phyloP scores from a whole-genome alignment of 148 eudicot genomes.

The Cornus florida region DNA sequence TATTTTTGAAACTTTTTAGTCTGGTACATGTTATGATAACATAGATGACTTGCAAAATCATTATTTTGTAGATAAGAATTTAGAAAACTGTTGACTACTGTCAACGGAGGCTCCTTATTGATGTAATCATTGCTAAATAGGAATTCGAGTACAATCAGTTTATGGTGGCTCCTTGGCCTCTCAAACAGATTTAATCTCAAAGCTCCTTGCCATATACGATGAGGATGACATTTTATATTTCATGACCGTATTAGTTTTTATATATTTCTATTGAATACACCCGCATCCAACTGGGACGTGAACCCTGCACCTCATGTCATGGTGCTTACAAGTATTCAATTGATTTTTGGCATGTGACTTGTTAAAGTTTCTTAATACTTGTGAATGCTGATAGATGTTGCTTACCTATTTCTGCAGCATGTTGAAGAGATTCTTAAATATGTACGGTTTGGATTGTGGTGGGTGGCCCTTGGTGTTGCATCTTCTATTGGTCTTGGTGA shows the following conservation, averaged over 20 bases:
- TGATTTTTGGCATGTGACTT: neutral
- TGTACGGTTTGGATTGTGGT: constrained; percentile 82
- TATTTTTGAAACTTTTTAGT: neutral
- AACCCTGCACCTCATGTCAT: neutral
- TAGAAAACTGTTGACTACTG: neutral
- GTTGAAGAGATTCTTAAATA: constrained; percentile 63
- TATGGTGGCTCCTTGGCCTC: neutral
- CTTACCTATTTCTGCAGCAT: constrained; percentile 57
- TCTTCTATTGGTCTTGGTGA: constrained; percentile 99
- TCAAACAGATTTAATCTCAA: neutral
- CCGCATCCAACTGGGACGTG: neutral
- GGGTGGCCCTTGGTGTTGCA: constrained; percentile 97
- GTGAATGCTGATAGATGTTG: neutral
- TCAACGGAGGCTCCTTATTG: neutral
- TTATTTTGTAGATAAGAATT: neutral
- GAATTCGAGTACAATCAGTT: neutral
- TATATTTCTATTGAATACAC: neutral
- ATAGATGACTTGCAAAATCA: neutral
- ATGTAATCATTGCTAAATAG: neutral
- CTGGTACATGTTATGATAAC: neutral
- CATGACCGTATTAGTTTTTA: neutral
- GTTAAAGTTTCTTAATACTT: neutral
- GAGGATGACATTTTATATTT: neutral
- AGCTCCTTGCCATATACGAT: neutral
- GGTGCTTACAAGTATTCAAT: neutral